A percentile compares a stretch with the other conserved stretches of the same genome.
phyloP scores from a whole-genome alignment of 371 early-diverging fungal genomes.

The Mucor racemosus region DNA sequence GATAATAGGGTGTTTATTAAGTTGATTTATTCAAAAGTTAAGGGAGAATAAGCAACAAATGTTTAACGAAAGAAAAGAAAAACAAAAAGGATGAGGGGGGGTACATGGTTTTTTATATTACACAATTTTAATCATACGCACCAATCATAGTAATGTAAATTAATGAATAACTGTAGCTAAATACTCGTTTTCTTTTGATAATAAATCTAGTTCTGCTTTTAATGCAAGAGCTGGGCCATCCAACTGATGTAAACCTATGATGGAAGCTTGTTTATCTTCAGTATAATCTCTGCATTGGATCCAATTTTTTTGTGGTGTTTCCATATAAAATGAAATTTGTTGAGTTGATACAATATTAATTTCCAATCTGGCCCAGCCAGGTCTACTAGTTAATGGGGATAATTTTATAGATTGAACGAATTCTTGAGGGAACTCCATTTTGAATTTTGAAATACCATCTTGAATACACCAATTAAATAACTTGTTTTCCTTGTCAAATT shows the following conservation, averaged over 20 bases:
- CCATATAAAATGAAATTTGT: slow-evolving; percentile 65
- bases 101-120: neutral
- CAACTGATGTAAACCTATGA: slow-evolving; percentile 31
- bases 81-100: neutral
- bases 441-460: slow-evolving; percentile 69
- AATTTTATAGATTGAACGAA: slow-evolving; percentile 58
- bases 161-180: slow-evolving; percentile 2
- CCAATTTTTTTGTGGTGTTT: slow-evolving; percentile 49
- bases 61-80: slow-evolving; percentile 4
- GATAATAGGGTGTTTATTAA: neutral
- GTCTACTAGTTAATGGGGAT: slow-evolving; percentile 31
- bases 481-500: slow-evolving; percentile 60
- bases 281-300: slow-evolving; percentile 80
- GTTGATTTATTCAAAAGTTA: slow-evolving; percentile 31
- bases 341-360: slow-evolving; percentile 30
- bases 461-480: slow-evolving; percentile 68
- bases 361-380: slow-evolving; percentile 46
- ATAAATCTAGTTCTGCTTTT: slow-evolving; percentile 33
- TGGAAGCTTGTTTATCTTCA: slow-evolving; percentile 69
- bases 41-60: slow-evolving; percentile 31
- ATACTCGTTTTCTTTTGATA: slow-evolving; percentile 17
- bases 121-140: neutral
- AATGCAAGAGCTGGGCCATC: slow-evolving; percentile 48
- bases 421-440: slow-evolving; percentile 70
- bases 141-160: slow-evolving; percentile 8